A percentile compares a stretch with the other conserved stretches of the same genome.
phyloP scores from a whole-genome alignment of 2,329 filamentous ascomycete genomes.

The Aspergillus chevalieri region DNA sequence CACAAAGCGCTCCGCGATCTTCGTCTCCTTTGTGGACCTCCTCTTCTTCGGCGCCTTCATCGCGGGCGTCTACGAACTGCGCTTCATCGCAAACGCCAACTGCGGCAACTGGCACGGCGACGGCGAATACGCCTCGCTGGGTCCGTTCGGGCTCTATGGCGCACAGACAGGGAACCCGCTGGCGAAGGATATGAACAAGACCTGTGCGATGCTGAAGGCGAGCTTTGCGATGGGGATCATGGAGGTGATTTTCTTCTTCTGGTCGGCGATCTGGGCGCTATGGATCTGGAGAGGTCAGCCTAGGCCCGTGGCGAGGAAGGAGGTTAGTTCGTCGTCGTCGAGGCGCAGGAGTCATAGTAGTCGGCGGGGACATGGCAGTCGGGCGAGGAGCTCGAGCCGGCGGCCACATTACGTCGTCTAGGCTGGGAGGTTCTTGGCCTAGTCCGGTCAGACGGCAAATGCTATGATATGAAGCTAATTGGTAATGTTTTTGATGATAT shows the following conservation, averaged over 20 bases:
- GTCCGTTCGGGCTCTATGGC: constrained; percentile 54
- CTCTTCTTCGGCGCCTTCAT: constrained; percentile 60
- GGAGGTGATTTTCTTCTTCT: constrained; percentile 72
- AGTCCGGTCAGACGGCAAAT: not conserved
- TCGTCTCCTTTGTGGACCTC: constrained; percentile 58
- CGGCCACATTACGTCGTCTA: constrained; percentile 27
- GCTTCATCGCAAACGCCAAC: constrained; percentile 54
- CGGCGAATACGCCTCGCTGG: constrained; percentile 54
- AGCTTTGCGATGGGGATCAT: constrained; percentile 86
- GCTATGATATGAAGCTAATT: too few species aligned
- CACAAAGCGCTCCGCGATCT: constrained; percentile 52
- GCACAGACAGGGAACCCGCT: constrained; percentile 41
- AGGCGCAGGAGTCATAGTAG: constrained; percentile 35
- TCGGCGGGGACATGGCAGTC: constrained; percentile 25
- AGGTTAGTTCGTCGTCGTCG: constrained; percentile 27
- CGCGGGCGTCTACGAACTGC: constrained; percentile 53
- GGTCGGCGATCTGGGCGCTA: constrained; percentile 65
- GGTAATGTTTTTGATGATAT: too few species aligned
- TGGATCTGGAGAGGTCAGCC: constrained; percentile 24
- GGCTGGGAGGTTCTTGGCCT: not conserved
- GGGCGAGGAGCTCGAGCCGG: constrained; percentile 25
- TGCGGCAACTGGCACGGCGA: constrained; percentile 58
- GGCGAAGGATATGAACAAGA: constrained; percentile 59
- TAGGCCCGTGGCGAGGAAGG: constrained; percentile 10
- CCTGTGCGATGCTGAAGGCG: constrained; percentile 88